A percentile compares a stretch with the other conserved stretches of the same genome.
phyloP scores from a whole-genome alignment of 2,329 filamentous ascomycete genomes.

The Penicillium sp. region DNA sequence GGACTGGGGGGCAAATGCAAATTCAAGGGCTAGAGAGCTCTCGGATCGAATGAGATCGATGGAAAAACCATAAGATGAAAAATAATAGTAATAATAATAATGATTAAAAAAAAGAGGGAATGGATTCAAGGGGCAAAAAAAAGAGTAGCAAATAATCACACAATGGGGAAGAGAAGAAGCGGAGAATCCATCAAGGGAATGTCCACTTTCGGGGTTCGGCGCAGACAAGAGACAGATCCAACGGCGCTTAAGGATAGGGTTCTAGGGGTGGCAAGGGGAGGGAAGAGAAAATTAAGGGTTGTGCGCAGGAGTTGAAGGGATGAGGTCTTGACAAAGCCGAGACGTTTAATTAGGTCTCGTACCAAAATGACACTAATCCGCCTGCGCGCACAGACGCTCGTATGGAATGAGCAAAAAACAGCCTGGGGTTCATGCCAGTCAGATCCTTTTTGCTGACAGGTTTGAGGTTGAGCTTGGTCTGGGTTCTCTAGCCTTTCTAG shows the following conservation, averaged over 20 bases:
- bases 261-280: slow-evolving; percentile 12
- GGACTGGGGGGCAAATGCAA: background rate
- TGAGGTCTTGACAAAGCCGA: slow-evolving; percentile 25
- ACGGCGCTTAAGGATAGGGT: slow-evolving; percentile 24
- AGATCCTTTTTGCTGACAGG: background rate
- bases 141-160: slow-evolving; percentile 1
- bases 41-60: background rate
- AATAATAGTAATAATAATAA: slow-evolving; percentile 1
- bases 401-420: slow-evolving; percentile 15
- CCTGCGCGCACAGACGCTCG: slow-evolving; percentile 26
- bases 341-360: slow-evolving; percentile 20
- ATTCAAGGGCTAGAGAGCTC: background rate
- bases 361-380: slow-evolving; percentile 22
- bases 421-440: slow-evolving; percentile 17
- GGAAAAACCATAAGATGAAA: background rate
- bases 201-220: slow-evolving; percentile 3
- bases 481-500: background rate
- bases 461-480: slow-evolving; percentile 14
- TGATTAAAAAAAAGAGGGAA: background rate
- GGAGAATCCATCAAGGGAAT: background rate
- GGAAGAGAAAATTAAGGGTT: slow-evolving; percentile 9
- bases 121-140: no score
- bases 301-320: slow-evolving; percentile 20
- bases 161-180: background rate
- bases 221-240: slow-evolving; percentile 16